Percentiles rank a stretch among this genome's conserved stretches.
Evolutionary conservation across 2,329 filamentous ascomycete species (phyloP).

Genomic region (Raffaelea albimanens): DNA sequence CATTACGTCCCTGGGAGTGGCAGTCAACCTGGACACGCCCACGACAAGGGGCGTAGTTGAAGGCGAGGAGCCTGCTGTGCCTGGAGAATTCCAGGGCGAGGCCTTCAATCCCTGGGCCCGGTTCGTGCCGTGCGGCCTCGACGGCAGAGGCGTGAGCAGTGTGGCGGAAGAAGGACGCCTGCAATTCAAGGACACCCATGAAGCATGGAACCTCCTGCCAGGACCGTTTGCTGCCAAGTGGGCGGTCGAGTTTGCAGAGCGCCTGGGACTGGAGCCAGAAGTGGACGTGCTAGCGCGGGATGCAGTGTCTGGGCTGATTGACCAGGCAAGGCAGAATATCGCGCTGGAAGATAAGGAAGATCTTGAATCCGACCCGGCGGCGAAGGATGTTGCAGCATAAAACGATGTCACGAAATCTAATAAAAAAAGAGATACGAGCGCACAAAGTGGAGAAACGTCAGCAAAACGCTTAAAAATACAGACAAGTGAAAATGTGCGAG

Average conservation of each 20-base stretch:
- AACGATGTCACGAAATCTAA: no score
- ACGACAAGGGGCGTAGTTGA: slow-evolving; percentile 18
- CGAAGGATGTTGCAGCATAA: neutral
- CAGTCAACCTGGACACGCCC: slow-evolving; percentile 64
- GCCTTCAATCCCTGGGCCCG: slow-evolving; percentile 46
- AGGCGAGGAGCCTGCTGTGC: neutral
- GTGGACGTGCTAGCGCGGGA: slow-evolving; percentile 6
- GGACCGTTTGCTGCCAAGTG: slow-evolving; percentile 9
- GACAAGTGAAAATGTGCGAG: no score
- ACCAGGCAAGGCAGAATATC: slow-evolving; percentile 1
- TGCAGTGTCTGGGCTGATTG: slow-evolving; percentile 4
- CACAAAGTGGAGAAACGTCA: no score
- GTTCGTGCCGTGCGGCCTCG: slow-evolving; percentile 84
- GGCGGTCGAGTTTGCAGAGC: slow-evolving; percentile 7
- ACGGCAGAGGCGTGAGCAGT: slow-evolving; percentile 71
- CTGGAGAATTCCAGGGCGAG: slow-evolving; percentile 29
- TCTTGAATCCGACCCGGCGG: neutral
- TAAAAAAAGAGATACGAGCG: no score
- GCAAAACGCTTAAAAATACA: no score
- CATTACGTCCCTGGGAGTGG: slow-evolving; percentile 76
- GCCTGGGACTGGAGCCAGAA: slow-evolving; percentile 7
- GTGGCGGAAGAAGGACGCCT: slow-evolving; percentile 42
- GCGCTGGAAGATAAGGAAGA: neutral
- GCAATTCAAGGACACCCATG: slow-evolving; percentile 9
- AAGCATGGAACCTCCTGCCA: slow-evolving; percentile 9